Conservation (phyloP, 2,329 filamentous ascomycete genomes). For the Beauveria scarabaeidicola region DNA sequence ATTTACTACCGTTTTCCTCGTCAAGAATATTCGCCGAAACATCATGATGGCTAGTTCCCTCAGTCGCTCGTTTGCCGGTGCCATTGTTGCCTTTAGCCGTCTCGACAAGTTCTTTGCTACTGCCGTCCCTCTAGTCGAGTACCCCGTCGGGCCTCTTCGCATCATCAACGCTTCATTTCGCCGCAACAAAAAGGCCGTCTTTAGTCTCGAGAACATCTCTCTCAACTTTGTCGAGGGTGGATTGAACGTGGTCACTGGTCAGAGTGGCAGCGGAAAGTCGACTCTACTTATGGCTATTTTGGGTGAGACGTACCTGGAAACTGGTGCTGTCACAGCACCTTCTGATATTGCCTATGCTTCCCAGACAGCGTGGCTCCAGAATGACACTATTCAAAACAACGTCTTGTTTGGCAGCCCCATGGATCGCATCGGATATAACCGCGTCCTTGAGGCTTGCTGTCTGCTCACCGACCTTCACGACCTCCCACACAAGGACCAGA, state of each 20-base stretch:
- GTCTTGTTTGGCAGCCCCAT: constrained; percentile 45
- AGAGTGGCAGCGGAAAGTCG: constrained; percentile 50
- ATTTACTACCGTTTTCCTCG: constrained; percentile 47
- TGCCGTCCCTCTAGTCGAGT: constrained; percentile 38
- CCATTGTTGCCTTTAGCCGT: constrained; percentile 37
- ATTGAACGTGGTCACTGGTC: constrained; percentile 45
- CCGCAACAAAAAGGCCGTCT: constrained; percentile 41
- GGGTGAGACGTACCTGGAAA: constrained; percentile 44
- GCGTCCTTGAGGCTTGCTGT: constrained; percentile 48
- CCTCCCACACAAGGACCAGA: constrained; percentile 41
- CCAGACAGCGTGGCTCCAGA: constrained; percentile 50
- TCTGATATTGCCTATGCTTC: constrained; percentile 48
- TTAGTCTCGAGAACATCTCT: constrained; percentile 38
- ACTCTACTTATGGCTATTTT: constrained; percentile 46
- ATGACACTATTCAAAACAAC: constrained; percentile 46
- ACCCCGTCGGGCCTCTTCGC: constrained; percentile 40
- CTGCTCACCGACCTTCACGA: constrained; percentile 42
- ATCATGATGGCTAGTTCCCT: constrained; percentile 41
- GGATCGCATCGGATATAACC: constrained; percentile 44
- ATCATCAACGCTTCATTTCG: constrained; percentile 40
- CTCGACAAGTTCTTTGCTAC: constrained; percentile 47
- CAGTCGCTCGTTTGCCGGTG: constrained; percentile 26
- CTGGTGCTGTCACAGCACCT: constrained; percentile 39
- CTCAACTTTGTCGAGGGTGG: constrained; percentile 45
- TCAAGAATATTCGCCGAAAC: constrained; percentile 45